Base-by-base conservation (phyloP, 306 rosid species). In the Hippophae tibetana region DNA sequence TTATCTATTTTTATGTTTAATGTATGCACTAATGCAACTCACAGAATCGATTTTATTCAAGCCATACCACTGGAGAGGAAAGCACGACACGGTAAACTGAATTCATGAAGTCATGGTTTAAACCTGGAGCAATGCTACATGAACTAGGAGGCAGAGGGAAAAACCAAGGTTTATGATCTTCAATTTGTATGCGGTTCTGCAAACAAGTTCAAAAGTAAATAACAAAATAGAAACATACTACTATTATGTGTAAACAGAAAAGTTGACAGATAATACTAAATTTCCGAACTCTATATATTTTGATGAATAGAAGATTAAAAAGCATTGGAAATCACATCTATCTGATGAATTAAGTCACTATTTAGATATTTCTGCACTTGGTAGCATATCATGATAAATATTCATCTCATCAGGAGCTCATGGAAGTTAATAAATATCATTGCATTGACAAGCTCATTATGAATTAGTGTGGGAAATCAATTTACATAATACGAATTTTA, bases 41-140 rank as follows among this genome's bases (percentile, higher is more conserved):
- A 9, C 3, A 2, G 3, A 46, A 46, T 10, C n/a, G 8, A 44
- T 26, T 5, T 5, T 54, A 27, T 43, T 52, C 57, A 58, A 57
- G 48, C 46, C 73, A 75, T 85, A 92, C 96, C 98, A 87, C 95
- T 12, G 93, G 96, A 46, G 95, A 92, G 8, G 98, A 87, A 70
- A 92, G 86, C 77, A 92, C 98, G 56, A 72, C 83, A 1, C 89
- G 96, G 62, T 81, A 92, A 43, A 74, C 74, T 5, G 78, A 61
- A 61, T 58, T 83, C 86, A 63, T 62, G 80, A 85, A 87, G 80
- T 87, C 98, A 59, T 85, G 96, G 77, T 92, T 92, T 58, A 95
- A 92, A 72, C 95, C 95, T 63, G 96, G 86, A 82, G 65, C 56
- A 10, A 67, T 79, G 67, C 79, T 81, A 72, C 93, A 85, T 61